A percentile compares a stretch with the other conserved stretches of the same genome.
Conservation (phyloP, 495 filamentous ascomycete genomes). For the Zalerion maritima region DNA sequence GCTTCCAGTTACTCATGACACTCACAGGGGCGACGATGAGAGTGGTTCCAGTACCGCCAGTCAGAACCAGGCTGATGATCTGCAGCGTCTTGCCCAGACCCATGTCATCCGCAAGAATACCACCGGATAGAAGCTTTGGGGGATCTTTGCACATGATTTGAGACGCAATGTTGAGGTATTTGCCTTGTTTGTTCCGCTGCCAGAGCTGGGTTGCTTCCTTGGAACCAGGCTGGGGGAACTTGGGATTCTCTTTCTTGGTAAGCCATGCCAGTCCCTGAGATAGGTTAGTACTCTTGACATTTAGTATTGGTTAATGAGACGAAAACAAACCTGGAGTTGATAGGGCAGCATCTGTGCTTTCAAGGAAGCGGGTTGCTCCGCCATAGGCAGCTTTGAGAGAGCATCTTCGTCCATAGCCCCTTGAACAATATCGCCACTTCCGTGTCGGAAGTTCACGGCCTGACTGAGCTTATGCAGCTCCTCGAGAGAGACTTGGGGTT, state of each 20-base stretch:
- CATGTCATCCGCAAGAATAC: conserved; percentile 89
- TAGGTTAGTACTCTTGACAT: conserved; percentile 7
- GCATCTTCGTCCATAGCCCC: conserved; percentile 59
- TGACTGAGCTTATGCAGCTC: conserved; percentile 55
- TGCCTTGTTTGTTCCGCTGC: conserved; percentile 39
- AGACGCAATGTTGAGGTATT: conserved; percentile 64
- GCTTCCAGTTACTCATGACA: conserved; percentile 88
- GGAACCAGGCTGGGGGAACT: conserved; percentile 44
- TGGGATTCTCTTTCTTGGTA: conserved; percentile 56
- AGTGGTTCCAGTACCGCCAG: conserved; percentile 43
- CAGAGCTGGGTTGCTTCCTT: conserved; percentile 65
- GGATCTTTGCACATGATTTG: conserved; percentile 43
- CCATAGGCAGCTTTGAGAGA: conserved; percentile 60
- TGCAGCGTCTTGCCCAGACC: conserved; percentile 88
- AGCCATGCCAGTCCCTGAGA: conserved; percentile 73
- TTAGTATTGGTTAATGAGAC: neutral
- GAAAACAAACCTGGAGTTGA: conserved; percentile 42
- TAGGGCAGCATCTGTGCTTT: conserved; percentile 59
- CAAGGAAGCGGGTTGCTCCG: conserved; percentile 47
- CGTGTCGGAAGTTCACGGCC: conserved; percentile 37
- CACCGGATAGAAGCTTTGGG: conserved; percentile 59
- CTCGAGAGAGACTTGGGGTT: conserved; percentile 33
- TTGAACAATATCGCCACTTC: conserved; percentile 50
- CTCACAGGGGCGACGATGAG: conserved; percentile 73
- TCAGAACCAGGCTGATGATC: conserved; percentile 66